Conservation (phyloP, 495 filamentous ascomycete genomes). For the Aspergillus affinis region DNA sequence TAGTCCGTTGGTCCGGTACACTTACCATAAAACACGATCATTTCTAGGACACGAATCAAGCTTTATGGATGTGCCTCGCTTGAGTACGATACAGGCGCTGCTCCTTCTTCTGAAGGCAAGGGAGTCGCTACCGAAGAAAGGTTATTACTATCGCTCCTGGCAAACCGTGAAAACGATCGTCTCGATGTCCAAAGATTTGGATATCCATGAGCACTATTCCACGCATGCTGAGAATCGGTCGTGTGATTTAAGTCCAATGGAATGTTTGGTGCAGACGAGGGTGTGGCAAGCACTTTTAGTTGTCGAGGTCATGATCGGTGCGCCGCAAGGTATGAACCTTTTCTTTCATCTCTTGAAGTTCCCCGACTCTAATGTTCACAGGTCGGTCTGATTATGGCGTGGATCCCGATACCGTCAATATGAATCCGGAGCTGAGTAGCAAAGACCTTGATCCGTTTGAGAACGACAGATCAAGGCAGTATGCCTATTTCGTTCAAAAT, state of each 20-base stretch:
- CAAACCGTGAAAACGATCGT: constrained; percentile 92
- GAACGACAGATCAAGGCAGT: constrained; percentile 75
- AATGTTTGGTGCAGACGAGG: constrained; percentile 80
- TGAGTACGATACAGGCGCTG: constrained; percentile 93
- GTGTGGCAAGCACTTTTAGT: constrained; percentile 91
- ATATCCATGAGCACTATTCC: constrained; percentile 82
- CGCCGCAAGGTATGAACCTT: constrained; percentile 73
- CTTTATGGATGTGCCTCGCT: constrained; percentile 89
- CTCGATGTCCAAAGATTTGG: constrained; percentile 90
- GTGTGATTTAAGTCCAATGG: constrained; percentile 66
- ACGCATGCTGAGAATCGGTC: constrained; percentile 67
- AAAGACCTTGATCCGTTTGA: constrained; percentile 75
- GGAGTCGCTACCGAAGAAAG: constrained; percentile 86
- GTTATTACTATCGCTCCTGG: constrained; percentile 98
- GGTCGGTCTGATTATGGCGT: constrained; percentile 82
- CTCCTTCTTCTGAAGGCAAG: constrained; percentile 87
- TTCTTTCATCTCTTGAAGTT: constrained; percentile 3
- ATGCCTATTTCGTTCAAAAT: constrained; percentile 73
- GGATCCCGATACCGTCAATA: constrained; percentile 73
- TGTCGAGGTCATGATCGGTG: constrained; percentile 90
- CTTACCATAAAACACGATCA: constrained; percentile 8
- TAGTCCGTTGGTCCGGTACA: not conserved
- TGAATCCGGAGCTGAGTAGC: constrained; percentile 61
- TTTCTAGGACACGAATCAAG: constrained; percentile 83
- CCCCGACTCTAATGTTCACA: constrained; percentile 37